phyloP scores from a whole-genome alignment of 208 protist genomes.

The Acanthamoeba lenticulata region DNA sequence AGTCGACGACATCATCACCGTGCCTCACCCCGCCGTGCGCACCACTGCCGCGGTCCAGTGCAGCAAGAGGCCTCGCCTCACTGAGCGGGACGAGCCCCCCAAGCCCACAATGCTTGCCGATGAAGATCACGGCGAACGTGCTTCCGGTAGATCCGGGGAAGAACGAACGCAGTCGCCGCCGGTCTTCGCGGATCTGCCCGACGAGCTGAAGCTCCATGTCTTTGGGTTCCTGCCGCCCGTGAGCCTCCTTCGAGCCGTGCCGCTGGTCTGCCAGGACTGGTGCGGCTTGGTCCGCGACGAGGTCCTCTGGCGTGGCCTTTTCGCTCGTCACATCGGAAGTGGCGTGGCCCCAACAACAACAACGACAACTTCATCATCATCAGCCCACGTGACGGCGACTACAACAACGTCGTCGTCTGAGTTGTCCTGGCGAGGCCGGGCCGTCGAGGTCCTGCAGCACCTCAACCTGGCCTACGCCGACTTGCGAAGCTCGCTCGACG shows the following conservation, averaged over 20 bases:
- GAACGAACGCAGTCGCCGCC: too few relatives aligned
- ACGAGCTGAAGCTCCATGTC: conserved; percentile 49
- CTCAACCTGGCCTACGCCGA: neutral
- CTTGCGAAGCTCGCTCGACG: neutral
- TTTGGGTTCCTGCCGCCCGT: neutral
- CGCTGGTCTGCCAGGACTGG: conserved; percentile 40
- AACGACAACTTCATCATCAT: neutral
- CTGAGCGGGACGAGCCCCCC: neutral
- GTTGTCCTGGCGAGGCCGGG: neutral
- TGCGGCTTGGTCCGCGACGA: neutral
- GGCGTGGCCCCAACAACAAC: neutral
- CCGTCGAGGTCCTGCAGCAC: neutral
- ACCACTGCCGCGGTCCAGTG: too few relatives aligned
- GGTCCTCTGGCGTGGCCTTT: neutral
- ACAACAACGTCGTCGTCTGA: too few relatives aligned
- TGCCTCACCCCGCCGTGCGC: too few relatives aligned
- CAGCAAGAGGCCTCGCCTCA: too few relatives aligned
- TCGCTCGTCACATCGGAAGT: neutral
- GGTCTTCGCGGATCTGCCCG: neutral
- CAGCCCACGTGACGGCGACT: too few relatives aligned
- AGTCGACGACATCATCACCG: too few relatives aligned
- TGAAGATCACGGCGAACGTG: neutral
- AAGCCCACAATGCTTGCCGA: neutral
- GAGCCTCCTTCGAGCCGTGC: neutral
- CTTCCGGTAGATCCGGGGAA: too few relatives aligned